Evolutionary conservation across 352 stramenopile species (phyloP).

Genomic region (Phytophthora hibernalis): DNA sequence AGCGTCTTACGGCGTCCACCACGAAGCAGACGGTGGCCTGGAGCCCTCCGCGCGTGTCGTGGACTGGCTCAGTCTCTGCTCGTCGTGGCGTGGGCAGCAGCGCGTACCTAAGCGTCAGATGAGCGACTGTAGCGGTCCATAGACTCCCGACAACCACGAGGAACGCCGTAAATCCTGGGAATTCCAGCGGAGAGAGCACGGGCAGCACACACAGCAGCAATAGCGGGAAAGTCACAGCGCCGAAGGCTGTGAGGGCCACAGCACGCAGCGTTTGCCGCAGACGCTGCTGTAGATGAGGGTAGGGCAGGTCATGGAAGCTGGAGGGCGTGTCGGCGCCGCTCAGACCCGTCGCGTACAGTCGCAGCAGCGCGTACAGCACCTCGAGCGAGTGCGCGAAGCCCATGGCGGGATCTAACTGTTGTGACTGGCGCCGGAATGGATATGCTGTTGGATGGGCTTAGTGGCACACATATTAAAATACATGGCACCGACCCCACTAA

Average conservation of each 20-base stretch:
- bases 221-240: constrained; percentile 31
- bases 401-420: constrained; percentile 32
- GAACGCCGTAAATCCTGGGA: constrained; percentile 37
- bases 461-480: too few relatives aligned
- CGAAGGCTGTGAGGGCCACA: constrained; percentile 44
- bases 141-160: constrained; percentile 30
- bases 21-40: constrained; percentile 47
- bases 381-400: constrained; percentile 58
- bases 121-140: constrained; percentile 30
- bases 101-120: constrained; percentile 54
- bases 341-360: constrained; percentile 28
- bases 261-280: constrained; percentile 60
- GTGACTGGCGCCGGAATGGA: not conserved
- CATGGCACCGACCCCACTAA: too few relatives aligned
- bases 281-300: constrained; percentile 60
- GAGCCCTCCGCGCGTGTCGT: constrained; percentile 30
- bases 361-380: constrained; percentile 53
- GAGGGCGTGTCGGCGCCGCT: constrained; percentile 6
- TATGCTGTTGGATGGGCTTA: not conserved
- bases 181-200: constrained; percentile 41
- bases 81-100: constrained; percentile 47
- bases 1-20: constrained; percentile 38
- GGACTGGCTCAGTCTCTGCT: constrained; percentile 28
- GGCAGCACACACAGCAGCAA: constrained; percentile 40
- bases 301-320: constrained; percentile 26